These are phyloP conservation scores for Lachancea waltii DNA, from an alignment of 805 yeast genomes.

Conservation along the genomic window DNA sequence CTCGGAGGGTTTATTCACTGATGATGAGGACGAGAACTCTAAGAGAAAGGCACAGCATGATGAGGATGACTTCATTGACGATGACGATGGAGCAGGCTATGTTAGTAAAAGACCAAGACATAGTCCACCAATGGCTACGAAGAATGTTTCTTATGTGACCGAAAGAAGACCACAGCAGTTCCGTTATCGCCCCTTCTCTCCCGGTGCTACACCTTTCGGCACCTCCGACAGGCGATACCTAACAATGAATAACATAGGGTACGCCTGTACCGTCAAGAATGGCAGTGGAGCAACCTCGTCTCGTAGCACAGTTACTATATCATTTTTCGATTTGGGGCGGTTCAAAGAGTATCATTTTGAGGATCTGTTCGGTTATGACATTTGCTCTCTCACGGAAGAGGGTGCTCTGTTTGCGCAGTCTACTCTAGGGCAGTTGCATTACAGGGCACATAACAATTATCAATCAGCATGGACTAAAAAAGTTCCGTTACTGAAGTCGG, in stretches of 20 bases:
- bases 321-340: conserved; percentile 72
- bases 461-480: conserved; percentile 66
- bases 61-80: conserved; percentile 52
- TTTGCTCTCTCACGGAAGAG: conserved; percentile 62
- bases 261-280: conserved; percentile 66
- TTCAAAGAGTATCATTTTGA: conserved; percentile 81
- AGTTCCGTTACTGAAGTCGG: conserved; percentile 45
- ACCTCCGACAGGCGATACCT: conserved; percentile 62
- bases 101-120: conserved; percentile 15
- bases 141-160: conserved; percentile 52
- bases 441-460: conserved; percentile 61
- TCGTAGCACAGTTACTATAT: conserved; percentile 52
- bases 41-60: conserved; percentile 25
- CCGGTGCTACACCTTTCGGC: conserved; percentile 84
- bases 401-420: conserved; percentile 61
- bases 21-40: conserved; percentile 21
- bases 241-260: conserved; percentile 75
- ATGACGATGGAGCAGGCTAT: conserved; percentile 55
- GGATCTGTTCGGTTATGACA: conserved; percentile 63
- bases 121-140: conserved; percentile 19
- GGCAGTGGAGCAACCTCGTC: conserved; percentile 42
- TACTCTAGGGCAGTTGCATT: conserved; percentile 44
- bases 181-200: conserved; percentile 60
- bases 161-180: conserved; percentile 46
- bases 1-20: conserved; percentile 22